Evolutionary conservation across 768 basidiomycete genomes (phyloP).

Genomic region (Boletus insuetus): DNA sequence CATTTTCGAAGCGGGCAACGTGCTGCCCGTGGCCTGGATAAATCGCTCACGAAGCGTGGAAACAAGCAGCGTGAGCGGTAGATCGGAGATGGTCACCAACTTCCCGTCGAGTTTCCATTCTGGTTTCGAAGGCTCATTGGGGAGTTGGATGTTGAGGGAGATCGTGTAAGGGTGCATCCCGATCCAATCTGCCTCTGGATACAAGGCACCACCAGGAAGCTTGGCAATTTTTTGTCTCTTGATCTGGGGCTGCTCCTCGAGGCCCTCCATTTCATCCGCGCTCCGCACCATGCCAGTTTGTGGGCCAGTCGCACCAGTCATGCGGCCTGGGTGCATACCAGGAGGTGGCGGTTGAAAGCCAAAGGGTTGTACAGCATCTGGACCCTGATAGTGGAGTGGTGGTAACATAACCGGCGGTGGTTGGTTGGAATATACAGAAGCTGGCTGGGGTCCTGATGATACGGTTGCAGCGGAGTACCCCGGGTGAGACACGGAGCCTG

Average conservation of each 20-base stretch:
- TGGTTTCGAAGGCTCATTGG: constrained; percentile 75
- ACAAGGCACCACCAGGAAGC: constrained; percentile 77
- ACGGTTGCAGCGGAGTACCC: constrained; percentile 82
- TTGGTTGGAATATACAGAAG: constrained; percentile 60
- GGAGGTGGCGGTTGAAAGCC: constrained; percentile 71
- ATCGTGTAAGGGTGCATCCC: constrained; percentile 90
- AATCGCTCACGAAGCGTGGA: constrained; percentile 91
- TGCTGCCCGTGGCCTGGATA: constrained; percentile 70
- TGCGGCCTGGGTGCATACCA: constrained; percentile 67
- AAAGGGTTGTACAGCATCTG: constrained; percentile 74
- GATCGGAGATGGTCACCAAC: constrained; percentile 71
- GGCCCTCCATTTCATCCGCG: constrained; percentile 79
- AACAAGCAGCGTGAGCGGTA: constrained; percentile 81
- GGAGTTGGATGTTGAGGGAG: constrained; percentile 80
- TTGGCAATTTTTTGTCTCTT: constrained; percentile 89
- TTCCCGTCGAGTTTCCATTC: constrained; percentile 92
- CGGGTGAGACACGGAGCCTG: constrained; percentile 39
- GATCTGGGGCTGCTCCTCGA: constrained; percentile 70
- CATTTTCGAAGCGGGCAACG: constrained; percentile 77
- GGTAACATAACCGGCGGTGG: constrained; percentile 76
- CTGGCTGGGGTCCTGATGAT: constrained; percentile 90
- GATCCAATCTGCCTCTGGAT: constrained; percentile 89
- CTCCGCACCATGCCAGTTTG: constrained; percentile 73
- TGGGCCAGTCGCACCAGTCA: constrained; percentile 61
- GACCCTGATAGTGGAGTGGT: constrained; percentile 81